These are phyloP conservation scores for Mycena olivaceomarginata DNA, from an alignment of 768 basidiomycete genomes.

Conservation along the genomic window DNA sequence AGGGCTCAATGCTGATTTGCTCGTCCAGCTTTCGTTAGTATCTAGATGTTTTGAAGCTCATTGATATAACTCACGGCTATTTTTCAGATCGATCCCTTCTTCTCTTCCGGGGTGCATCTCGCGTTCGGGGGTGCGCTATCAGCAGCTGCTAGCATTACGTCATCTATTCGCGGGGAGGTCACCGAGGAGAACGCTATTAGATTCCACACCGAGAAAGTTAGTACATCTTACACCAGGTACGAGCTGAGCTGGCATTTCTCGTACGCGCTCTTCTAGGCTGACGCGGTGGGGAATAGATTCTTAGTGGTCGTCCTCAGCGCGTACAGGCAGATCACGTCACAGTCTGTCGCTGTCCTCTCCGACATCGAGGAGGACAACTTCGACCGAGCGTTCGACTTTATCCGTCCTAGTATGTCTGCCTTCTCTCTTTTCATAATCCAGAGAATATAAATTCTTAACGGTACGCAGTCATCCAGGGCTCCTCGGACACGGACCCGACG, in stretches of 20 bases:
- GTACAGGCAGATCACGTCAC: constrained; percentile 67
- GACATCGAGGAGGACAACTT: constrained; percentile 69
- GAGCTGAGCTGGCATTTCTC: not conserved
- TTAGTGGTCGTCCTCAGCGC: constrained; percentile 68
- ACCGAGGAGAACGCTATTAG: constrained; percentile 52
- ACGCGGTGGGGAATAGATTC: constrained; percentile 54
- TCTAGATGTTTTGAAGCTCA: not conserved
- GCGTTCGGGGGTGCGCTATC: constrained; percentile 54
- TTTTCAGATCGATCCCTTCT: constrained; percentile 26
- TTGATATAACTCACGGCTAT: not conserved
- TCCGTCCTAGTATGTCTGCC: constrained; percentile 57
- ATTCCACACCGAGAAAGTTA: constrained; percentile 57
- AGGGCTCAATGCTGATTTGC: not conserved
- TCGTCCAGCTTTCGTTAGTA: constrained; percentile 28
- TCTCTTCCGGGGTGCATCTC: constrained; percentile 47
- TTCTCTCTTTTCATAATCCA: not conserved
- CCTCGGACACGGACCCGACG: constrained; percentile 46
- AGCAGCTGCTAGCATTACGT: constrained; percentile 58
- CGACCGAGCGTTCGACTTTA: constrained; percentile 66
- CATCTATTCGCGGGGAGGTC: constrained; percentile 55
- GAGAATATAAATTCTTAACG: not conserved
- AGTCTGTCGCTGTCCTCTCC: constrained; percentile 59
- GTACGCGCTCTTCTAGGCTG: not conserved
- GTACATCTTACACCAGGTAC: constrained; percentile 59
- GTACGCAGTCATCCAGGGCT: constrained; percentile 52